Percentiles rank a stretch among this genome's conserved stretches.
phyloP scores from a whole-genome alignment of 805 yeast species.

The Lipomyces japonicus region DNA sequence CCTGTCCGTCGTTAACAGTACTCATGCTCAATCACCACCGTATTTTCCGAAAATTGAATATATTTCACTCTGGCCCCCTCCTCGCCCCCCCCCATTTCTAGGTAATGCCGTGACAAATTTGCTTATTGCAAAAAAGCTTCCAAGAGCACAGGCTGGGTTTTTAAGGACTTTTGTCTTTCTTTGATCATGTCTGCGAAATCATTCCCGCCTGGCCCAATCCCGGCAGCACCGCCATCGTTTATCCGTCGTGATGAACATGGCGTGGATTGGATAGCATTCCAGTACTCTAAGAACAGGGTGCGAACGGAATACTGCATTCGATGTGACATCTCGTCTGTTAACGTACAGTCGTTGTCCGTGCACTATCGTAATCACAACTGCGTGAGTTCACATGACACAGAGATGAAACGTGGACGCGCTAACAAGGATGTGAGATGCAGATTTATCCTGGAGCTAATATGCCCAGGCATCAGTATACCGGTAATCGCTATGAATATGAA shows the following conservation, averaged over 20 bases:
- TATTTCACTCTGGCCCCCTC: background rate
- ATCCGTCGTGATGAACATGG: slow-evolving; percentile 32
- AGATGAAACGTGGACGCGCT: background rate
- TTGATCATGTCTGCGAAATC: background rate
- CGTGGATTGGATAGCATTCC: slow-evolving; percentile 37
- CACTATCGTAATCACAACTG: slow-evolving; percentile 44
- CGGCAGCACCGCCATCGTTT: slow-evolving; percentile 32
- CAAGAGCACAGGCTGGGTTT: too few species aligned
- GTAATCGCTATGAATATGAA: slow-evolving; percentile 48
- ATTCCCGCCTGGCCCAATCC: slow-evolving; percentile 34
- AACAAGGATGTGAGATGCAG: background rate
- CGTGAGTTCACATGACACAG: slow-evolving; percentile 8
- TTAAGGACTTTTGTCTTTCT: too few species aligned
- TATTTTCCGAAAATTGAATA: too few species aligned
- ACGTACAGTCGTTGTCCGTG: slow-evolving; percentile 30
- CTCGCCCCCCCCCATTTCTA: background rate
- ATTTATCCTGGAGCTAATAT: slow-evolving; percentile 50
- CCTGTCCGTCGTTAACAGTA: background rate
- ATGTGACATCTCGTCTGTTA: slow-evolving; percentile 37
- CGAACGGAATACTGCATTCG: slow-evolving; percentile 36
- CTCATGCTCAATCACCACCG: too few species aligned
- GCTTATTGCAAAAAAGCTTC: too few species aligned
- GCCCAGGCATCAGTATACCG: slow-evolving; percentile 43
- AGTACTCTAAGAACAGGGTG: slow-evolving; percentile 36
- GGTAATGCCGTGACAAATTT: background rate